Base-by-base conservation (phyloP, 805 yeast genomes). In the Lipomyces mesembrius region DNA sequence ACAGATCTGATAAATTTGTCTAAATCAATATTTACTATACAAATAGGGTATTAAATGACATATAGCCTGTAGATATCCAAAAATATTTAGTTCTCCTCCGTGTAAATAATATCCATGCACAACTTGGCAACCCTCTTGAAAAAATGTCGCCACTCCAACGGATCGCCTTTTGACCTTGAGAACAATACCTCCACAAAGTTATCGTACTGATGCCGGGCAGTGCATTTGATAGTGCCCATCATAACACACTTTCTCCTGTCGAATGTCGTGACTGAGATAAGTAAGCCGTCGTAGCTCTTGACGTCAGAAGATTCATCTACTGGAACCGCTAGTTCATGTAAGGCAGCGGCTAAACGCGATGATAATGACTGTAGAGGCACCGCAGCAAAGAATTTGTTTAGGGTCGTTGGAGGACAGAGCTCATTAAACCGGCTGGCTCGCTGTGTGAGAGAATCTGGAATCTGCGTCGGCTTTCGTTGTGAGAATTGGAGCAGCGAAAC, bases 71-170 rank as follows among this genome's bases (percentile, higher is more conserved):
- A 37, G 43, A 2, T 37, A 43, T 3, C 49, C 49, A 43, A 43
- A 43, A 17, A 17, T 17, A 8, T 9, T 43, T 9, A 43, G n/a
- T n/a, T 52, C 32, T 63, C 66, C 20, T 46, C 59, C 37, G 66
- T 59, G 49, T 59, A 62, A 7, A 72, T 57, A n/a, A 71, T 57
- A 27, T 69, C 75, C 32, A 54, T 60, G 71, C 89, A 86, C n/a
- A 83, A 74, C 11, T 84, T 75, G 0, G 88, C 83, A 37, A 87
- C 80, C 58, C 81, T 81, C 73, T 87, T 86, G 77, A 89, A 88
- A 22, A 88, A 77, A 17, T 87, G 77, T 76, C 92, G 81, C 92
- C 92, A 88, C 75, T 88, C 92, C 53, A 88, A 74, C 0, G 92
- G 92, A 76, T 88, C 92, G 0, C 90, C 91, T 46, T 82, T 81